A percentile compares a stretch with the other conserved stretches of the same genome.
Conservation (phyloP, 345 rosid species). For the Theobroma cacao region DNA sequence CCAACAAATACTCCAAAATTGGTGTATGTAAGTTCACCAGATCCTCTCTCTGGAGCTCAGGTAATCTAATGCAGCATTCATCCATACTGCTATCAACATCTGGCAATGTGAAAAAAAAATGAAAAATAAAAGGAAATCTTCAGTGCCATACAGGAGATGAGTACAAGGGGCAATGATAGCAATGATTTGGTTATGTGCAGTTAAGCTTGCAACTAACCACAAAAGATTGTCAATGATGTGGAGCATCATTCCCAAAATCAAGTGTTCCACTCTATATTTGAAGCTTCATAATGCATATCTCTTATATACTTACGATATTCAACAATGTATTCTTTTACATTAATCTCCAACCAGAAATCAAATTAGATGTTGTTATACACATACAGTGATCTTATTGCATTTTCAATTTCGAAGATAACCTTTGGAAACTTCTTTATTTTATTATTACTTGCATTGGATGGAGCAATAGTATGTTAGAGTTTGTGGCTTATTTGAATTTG, state of each 20-base stretch:
- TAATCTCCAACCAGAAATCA: not conserved
- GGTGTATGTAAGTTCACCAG: slow-evolving; percentile 10
- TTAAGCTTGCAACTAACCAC: not conserved
- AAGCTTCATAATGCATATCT: not conserved
- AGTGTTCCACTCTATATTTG: not conserved
- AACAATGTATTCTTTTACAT: not conserved
- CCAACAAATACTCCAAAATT: slow-evolving; percentile 53
- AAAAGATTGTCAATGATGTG: not conserved
- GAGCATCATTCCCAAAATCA: not conserved
- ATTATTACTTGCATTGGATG: not conserved
- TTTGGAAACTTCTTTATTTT: not conserved
- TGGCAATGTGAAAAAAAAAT: not conserved
- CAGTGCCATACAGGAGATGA: not conserved
- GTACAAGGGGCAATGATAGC: not conserved
- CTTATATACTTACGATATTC: not conserved
- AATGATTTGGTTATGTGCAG: not conserved
- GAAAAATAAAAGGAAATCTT: no score
- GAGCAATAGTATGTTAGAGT: not conserved
- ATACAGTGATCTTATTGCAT: not conserved
- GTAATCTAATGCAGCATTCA: not conserved
- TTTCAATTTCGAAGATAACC: not conserved
- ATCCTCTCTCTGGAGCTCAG: slow-evolving; percentile 9
- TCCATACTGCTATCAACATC: not conserved
- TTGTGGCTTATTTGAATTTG: not conserved
- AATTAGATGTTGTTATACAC: not conserved